These are phyloP conservation scores for Berberis thunbergii DNA, from an alignment of 164 flowering plant species.

Conservation along the genomic window DNA sequence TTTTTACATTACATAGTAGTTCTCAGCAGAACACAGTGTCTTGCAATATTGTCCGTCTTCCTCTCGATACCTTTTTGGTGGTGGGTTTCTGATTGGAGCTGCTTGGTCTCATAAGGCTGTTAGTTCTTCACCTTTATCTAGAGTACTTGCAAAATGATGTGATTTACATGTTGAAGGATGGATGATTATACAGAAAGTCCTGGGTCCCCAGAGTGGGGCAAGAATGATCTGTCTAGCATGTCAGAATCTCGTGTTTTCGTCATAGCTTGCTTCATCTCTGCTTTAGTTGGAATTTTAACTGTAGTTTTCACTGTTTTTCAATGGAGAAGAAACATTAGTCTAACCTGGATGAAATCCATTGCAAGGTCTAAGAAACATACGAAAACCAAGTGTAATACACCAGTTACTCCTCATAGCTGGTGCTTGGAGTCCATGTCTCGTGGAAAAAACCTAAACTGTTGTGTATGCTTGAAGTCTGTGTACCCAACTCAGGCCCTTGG, in stretches of 20 bases:
- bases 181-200: conserved; percentile 33
- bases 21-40: too few relatives aligned
- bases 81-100: too few relatives aligned
- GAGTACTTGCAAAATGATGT: neutral
- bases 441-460: conserved; percentile 76
- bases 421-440: conserved; percentile 56
- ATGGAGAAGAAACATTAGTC: conserved; percentile 82
- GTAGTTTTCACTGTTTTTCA: conserved; percentile 80
- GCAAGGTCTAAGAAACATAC: conserved; percentile 85
- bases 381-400: conserved; percentile 57
- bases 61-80: too few relatives aligned
- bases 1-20: too few relatives aligned
- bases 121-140: too few relatives aligned
- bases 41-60: too few relatives aligned
- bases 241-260: conserved; percentile 57
- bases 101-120: too few relatives aligned
- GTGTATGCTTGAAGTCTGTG: conserved; percentile 79
- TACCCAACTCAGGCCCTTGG: conserved; percentile 76
- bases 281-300: conserved; percentile 64
- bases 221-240: conserved; percentile 27
- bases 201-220: conserved; percentile 36
- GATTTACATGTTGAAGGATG: conserved; percentile 27
- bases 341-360: conserved; percentile 88
- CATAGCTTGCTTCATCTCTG: conserved; percentile 54
- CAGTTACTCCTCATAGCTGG: conserved; percentile 74